These are phyloP conservation scores for Phaeolepiota aurea DNA, from an alignment of 768 basidiomycete genomes.

Conservation along the genomic window DNA sequence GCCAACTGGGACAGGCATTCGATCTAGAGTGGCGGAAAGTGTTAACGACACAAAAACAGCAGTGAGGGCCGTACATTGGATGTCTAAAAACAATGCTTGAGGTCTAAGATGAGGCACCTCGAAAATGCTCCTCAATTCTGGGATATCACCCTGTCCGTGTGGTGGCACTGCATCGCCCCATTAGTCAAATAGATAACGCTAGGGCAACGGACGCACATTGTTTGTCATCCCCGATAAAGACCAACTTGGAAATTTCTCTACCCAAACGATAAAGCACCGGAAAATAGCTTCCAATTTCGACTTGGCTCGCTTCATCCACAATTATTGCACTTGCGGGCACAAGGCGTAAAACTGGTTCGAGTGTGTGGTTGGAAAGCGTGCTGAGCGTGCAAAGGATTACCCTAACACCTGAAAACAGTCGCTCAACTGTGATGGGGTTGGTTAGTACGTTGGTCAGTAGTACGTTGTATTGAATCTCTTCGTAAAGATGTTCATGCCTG, in stretches of 20 bases:
- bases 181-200: constrained; percentile 9
- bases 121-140: constrained; percentile 50
- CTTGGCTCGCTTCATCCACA: constrained; percentile 50
- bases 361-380: constrained; percentile 41
- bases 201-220: constrained; percentile 28
- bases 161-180: constrained; percentile 64
- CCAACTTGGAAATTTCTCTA: constrained; percentile 28
- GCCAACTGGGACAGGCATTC: constrained; percentile 61
- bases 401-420: constrained; percentile 26
- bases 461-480: constrained; percentile 27
- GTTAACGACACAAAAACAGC: constrained; percentile 1
- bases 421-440: constrained; percentile 12
- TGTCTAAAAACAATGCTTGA: constrained; percentile 40
- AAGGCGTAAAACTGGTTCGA: constrained; percentile 15
- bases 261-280: constrained; percentile 27
- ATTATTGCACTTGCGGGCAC: constrained; percentile 33
- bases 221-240: constrained; percentile 48
- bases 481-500: constrained; percentile 73
- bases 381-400: constrained; percentile 62
- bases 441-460: no score
- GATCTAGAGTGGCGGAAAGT: constrained; percentile 21
- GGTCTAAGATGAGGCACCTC: constrained; percentile 41
- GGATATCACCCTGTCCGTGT: constrained; percentile 46
- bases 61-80: constrained; percentile 42
- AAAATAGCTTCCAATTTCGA: constrained; percentile 39